A percentile compares a stretch with the other conserved stretches of the same genome.
phyloP scores from a whole-genome alignment of 2,329 filamentous ascomycete genomes.

The Calonectria multiphialidica region DNA sequence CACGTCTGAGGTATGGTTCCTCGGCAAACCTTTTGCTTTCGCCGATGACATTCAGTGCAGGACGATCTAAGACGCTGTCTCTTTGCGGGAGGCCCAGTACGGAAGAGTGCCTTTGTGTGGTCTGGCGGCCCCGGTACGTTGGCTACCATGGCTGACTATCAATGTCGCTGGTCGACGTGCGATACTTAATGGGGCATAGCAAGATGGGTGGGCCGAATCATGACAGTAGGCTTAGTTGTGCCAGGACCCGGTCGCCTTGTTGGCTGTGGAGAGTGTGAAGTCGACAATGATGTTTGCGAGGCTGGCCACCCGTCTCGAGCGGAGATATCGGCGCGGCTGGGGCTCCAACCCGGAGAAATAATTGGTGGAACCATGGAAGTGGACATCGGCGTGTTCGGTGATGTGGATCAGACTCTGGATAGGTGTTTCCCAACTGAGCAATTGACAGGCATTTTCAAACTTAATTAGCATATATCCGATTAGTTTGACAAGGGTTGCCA shows the following conservation, averaged over 20 bases:
- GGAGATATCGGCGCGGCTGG: constrained; percentile 17
- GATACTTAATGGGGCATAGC: background rate
- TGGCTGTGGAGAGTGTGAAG: constrained; percentile 5
- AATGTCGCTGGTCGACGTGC: background rate
- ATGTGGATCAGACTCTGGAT: background rate
- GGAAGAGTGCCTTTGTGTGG: background rate
- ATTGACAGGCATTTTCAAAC: background rate
- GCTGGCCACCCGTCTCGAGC: background rate
- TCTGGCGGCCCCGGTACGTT: background rate
- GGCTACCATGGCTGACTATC: constrained; percentile 20
- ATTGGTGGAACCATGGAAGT: constrained; percentile 16
- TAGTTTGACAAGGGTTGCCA: background rate
- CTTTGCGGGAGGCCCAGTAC: constrained; percentile 61
- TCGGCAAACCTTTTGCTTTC: constrained; percentile 68
- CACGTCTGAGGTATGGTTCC: background rate
- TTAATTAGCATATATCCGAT: background rate
- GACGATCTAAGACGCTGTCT: constrained; percentile 71
- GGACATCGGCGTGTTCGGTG: background rate
- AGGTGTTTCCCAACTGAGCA: background rate
- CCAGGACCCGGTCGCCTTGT: background rate
- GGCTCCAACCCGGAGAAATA: constrained; percentile 5
- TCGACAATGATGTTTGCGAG: constrained; percentile 1
- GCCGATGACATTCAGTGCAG: constrained; percentile 73
- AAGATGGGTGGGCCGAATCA: background rate
- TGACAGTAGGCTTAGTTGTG: background rate